phyloP scores from a whole-genome alignment of 495 filamentous ascomycete species.

The Aspergillus taichungensis region DNA sequence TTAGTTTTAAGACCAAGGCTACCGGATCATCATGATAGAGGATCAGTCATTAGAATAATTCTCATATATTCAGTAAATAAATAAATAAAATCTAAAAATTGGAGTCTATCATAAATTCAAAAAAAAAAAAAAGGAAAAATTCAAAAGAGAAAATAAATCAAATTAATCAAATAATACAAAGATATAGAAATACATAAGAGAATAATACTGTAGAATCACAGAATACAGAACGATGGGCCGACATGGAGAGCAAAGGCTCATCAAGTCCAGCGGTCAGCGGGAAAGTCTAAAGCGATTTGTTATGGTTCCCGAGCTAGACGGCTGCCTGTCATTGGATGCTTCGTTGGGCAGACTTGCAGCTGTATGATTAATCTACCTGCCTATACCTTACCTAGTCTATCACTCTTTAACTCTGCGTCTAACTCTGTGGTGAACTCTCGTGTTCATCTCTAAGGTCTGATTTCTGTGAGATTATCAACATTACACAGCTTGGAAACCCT shows the following conservation, averaged over 20 bases:
- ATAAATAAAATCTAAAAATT: slow-evolving; percentile 1
- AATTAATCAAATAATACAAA: neutral
- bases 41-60: neutral
- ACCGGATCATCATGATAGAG: too few species aligned
- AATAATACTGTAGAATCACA: neutral
- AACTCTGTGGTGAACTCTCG: too few species aligned
- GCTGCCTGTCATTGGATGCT: slow-evolving; percentile 36
- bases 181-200: neutral
- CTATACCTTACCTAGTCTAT: too few species aligned
- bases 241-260: slow-evolving; percentile 1
- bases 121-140: neutral
- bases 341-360: slow-evolving; percentile 44
- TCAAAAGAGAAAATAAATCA: neutral
- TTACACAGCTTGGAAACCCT: too few species aligned
- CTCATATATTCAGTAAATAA: neutral
- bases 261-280: slow-evolving; percentile 27
- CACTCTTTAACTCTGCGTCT: too few species aligned
- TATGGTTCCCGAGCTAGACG: slow-evolving; percentile 24
- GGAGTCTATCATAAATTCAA: neutral
- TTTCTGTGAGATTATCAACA: too few species aligned
- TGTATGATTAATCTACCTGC: slow-evolving; percentile 4
- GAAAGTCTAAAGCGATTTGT: slow-evolving; percentile 24
- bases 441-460: too few species aligned
- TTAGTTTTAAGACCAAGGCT: too few species aligned
- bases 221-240: neutral